Evolutionary conservation across 441 rosid genomes (phyloP).

Genomic region (Bocquillonia castaneifolia): DNA sequence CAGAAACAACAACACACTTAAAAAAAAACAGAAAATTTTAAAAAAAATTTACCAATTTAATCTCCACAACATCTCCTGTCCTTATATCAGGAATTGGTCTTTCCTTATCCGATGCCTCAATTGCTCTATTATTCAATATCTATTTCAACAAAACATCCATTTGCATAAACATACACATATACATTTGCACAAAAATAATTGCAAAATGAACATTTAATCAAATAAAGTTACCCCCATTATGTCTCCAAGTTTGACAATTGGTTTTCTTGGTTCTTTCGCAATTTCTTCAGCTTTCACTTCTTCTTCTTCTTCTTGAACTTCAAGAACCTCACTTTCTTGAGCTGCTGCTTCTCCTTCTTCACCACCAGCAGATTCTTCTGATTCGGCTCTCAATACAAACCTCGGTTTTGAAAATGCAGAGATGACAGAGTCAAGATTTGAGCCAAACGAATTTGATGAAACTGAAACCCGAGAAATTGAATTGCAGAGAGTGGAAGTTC

Average conservation of each 20-base stretch:
- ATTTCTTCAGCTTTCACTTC: conserved; percentile 30
- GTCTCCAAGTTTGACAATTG: conserved; percentile 68
- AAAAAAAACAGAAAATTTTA: neutral
- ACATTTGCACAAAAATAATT: neutral
- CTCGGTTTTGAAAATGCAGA: conserved; percentile 33
- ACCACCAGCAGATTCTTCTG: conserved; percentile 36
- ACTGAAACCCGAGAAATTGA: conserved; percentile 22
- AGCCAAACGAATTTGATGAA: conserved; percentile 28
- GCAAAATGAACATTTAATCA: neutral
- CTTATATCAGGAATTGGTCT: conserved; percentile 71
- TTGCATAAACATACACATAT: neutral
- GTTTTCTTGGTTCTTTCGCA: conserved; percentile 41
- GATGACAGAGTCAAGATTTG: conserved; percentile 27
- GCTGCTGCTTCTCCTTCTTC: conserved; percentile 36
- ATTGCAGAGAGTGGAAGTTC: conserved; percentile 11
- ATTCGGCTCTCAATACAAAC: conserved; percentile 55
- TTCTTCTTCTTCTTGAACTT: conserved; percentile 26
- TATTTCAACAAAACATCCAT: conserved; percentile 24
- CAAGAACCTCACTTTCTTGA: conserved; percentile 29
- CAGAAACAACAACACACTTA: neutral
- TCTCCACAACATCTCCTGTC: conserved; percentile 68
- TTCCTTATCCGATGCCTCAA: conserved; percentile 56
- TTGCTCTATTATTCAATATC: conserved; percentile 70
- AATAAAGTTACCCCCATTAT: conserved; percentile 60
- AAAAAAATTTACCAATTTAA: conserved; percentile 52